Base-by-base conservation (phyloP, 768 basidiomycete species). In the Kwoniella europaea region DNA sequence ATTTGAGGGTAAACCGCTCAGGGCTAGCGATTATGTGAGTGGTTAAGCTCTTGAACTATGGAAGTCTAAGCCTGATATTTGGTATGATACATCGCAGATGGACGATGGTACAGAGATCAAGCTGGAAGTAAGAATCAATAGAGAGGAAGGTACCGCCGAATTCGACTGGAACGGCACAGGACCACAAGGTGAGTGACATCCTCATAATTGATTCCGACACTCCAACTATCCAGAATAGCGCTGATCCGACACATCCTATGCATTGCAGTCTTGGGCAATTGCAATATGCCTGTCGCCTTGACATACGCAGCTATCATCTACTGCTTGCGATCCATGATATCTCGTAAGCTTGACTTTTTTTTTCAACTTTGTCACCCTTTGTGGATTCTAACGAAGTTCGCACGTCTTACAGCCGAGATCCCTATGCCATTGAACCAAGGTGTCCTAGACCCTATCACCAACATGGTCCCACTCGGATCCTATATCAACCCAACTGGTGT, bases 401-500 rank as follows among this genome's bases (percentile, higher is more conserved):
- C 42, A 20, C 18, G 44, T 12, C 3, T 57, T 22, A 16, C 35
- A 70, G 68, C 68, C 57, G 76, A 74, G 20, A 71, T 71, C 18
- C 77, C 78, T 55, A 72, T 82, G 20, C 81, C 81, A 2, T 73
- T 82, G 29, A 82, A 82, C 55, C 73, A 74, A 54, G 78, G 76
- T 27, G 76, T 76, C 22, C 65, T 79, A 10, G 65, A 72, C 7
- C 78, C 78, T 2, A 74, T 53, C 52, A 57, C 74, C 91, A 92
- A 97, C 74, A 89, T 87, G 71, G 91, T 96, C 42, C 94, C 94
- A 0, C 82, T 86, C n/a, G 90, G 89, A 65, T 91, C 91, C 1
- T 82, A 96, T 15, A 85, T 98, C 43, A 88, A 89, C 10, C 95
- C 94, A 0, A 91, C 91, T 15, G 88, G 88, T 54, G 93, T 91